A percentile compares a stretch with the other conserved stretches of the same genome.
phyloP scores from a whole-genome alignment of 1,284 basidiomycete genomes.

The Puccinia triticina region DNA sequence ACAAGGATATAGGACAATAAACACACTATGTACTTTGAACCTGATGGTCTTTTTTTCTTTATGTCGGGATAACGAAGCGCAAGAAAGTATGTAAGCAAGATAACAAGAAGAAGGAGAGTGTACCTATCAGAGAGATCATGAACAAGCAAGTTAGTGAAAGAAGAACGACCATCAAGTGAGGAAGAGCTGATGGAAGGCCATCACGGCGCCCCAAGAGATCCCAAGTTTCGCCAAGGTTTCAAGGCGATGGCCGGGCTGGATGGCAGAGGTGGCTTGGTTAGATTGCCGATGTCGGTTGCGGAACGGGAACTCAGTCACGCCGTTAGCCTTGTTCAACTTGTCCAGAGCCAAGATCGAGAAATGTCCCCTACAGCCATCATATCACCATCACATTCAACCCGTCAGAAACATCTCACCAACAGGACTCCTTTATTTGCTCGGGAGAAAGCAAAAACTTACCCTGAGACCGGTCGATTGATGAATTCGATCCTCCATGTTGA shows the following conservation, averaged over 20 bases:
- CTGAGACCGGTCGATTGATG: conserved; percentile 59
- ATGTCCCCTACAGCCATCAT: conserved; percentile 55
- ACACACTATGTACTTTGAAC: not conserved
- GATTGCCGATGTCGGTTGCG: not conserved
- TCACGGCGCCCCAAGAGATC: not conserved
- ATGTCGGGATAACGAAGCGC: not conserved
- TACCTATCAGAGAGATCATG: not conserved
- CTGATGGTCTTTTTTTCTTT: not conserved
- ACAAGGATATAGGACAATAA: not conserved
- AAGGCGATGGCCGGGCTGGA: not conserved
- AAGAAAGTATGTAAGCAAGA: not conserved
- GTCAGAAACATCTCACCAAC: not conserved
- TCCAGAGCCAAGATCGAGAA: conserved; percentile 59
- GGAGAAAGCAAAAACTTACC: conserved; percentile 46
- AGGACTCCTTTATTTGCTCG: not conserved
- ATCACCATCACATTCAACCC: not conserved
- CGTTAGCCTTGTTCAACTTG: conserved; percentile 59
- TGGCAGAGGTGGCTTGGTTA: not conserved
- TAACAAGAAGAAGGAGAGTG: too few relatives aligned
- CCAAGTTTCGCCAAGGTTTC: not conserved
- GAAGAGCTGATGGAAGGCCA: conserved; percentile 12
- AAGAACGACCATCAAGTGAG: not conserved
- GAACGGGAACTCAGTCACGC: conserved; percentile 52
- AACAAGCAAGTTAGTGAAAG: not conserved
- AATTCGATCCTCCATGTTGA: conserved; percentile 59